These are phyloP conservation scores for Trichosporon asahii DNA, from an alignment of 1,284 basidiomycete species.

Conservation along the genomic window DNA sequence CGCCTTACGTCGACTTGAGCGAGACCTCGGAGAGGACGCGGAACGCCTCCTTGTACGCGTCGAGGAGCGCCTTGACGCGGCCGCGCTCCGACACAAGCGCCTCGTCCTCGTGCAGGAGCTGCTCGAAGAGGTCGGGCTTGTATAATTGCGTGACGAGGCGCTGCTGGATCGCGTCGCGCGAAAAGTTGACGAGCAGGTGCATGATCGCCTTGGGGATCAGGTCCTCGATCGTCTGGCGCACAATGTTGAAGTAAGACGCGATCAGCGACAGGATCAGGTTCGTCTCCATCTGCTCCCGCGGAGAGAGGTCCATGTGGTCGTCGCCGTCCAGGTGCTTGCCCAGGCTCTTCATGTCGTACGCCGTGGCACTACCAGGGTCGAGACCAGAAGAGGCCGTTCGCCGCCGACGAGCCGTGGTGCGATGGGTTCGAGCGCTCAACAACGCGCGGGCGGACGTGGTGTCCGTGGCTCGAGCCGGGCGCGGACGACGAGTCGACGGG, in stretches of 20 bases:
- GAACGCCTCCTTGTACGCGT: slow-evolving; percentile 97
- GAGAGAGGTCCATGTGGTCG: slow-evolving; percentile 58
- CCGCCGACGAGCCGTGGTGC: not conserved
- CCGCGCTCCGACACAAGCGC: slow-evolving; percentile 86
- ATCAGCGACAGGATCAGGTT: slow-evolving; percentile 91
- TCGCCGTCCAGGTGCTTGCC: slow-evolving; percentile 89
- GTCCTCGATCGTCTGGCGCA: slow-evolving; percentile 94
- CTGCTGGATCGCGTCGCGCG: slow-evolving; percentile 95
- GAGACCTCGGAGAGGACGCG: slow-evolving; percentile 56
- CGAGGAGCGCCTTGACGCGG: slow-evolving; percentile 87
- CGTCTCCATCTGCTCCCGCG: slow-evolving; percentile 94
- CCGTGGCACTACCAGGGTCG: slow-evolving; percentile 63
- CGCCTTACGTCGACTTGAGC: slow-evolving; percentile 38
- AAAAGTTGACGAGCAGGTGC: slow-evolving; percentile 79
- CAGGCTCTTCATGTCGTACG: slow-evolving; percentile 97
- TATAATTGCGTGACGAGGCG: slow-evolving; percentile 87
- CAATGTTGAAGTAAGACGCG: slow-evolving; percentile 91
- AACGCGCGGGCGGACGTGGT: slow-evolving; percentile 7
- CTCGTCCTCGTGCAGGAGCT: slow-evolving; percentile 94
- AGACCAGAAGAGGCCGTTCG: slow-evolving; percentile 27
- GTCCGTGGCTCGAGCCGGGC: slow-evolving; percentile 9
- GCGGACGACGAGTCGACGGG: not conserved
- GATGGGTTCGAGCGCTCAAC: slow-evolving; percentile 9
- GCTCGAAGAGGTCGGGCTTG: slow-evolving; percentile 87
- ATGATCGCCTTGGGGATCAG: slow-evolving; percentile 95